Evolutionary conservation across 768 basidiomycete species (phyloP).

Genomic region (Strobilomyces dryophilus): DNA sequence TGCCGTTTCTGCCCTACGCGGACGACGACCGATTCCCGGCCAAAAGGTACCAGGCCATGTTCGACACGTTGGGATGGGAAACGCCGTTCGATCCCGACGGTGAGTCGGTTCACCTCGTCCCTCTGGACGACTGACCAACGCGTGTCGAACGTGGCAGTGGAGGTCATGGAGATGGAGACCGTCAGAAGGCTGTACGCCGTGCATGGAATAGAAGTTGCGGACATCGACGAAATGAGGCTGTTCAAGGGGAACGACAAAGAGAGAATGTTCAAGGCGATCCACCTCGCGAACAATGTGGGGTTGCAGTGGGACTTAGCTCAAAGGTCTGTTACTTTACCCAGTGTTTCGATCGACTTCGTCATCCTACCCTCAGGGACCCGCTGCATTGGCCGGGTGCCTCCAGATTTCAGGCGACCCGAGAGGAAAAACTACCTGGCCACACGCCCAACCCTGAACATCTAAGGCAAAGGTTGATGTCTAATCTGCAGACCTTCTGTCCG

Average conservation of each 20-base stretch:
- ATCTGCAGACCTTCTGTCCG: slow-evolving; percentile 40
- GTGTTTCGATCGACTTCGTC: background rate
- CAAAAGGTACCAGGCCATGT: slow-evolving; percentile 24
- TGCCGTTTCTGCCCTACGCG: slow-evolving; percentile 42
- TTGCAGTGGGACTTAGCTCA: slow-evolving; percentile 42
- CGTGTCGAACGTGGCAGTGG: slow-evolving; percentile 30
- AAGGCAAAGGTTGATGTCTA: slow-evolving; percentile 29
- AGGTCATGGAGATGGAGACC: slow-evolving; percentile 46
- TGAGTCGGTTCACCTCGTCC: slow-evolving; percentile 25
- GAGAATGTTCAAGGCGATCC: slow-evolving; percentile 25
- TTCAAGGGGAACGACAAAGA: slow-evolving; percentile 17
- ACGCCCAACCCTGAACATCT: slow-evolving; percentile 28
- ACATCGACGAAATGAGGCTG: slow-evolving; percentile 36
- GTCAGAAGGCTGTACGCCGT: slow-evolving; percentile 34
- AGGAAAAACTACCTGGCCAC: background rate
- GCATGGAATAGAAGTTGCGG: slow-evolving; percentile 27
- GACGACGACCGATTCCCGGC: slow-evolving; percentile 41
- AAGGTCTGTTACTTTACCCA: slow-evolving; percentile 28
- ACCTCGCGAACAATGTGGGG: slow-evolving; percentile 28
- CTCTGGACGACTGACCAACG: background rate
- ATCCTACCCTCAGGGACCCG: slow-evolving; percentile 30
- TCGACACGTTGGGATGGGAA: slow-evolving; percentile 35
- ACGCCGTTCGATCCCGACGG: slow-evolving; percentile 45
- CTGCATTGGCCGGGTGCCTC: slow-evolving; percentile 35
- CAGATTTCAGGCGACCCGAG: background rate